These are phyloP conservation scores for Orychophragmus violaceus DNA, from an alignment of 345 rosid genomes.

Conservation along the genomic window DNA sequence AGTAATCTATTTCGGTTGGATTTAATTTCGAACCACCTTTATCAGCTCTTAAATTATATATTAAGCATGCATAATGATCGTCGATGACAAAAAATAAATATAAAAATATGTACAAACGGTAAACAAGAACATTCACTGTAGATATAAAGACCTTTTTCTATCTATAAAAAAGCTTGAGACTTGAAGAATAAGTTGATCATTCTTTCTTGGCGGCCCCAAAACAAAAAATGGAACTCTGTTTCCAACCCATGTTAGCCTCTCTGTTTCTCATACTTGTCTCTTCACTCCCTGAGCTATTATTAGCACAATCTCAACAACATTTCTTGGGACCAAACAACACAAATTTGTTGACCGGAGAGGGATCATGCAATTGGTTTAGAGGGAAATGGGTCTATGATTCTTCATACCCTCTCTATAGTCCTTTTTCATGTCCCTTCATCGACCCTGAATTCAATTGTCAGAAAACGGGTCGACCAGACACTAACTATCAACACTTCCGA, in stretches of 20 bases:
- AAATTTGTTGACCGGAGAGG: slow-evolving; percentile 1
- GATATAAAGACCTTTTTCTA: background rate
- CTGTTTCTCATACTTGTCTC: slow-evolving; percentile 24
- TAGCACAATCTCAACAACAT: slow-evolving; percentile 25
- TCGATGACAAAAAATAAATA: background rate
- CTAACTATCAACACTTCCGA: slow-evolving; percentile 53
- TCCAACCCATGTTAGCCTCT: slow-evolving; percentile 23
- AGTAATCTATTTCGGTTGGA: background rate
- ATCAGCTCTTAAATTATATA: slow-evolving; percentile 4
- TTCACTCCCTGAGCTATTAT: slow-evolving; percentile 6
- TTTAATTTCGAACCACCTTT: background rate
- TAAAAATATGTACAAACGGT: background rate
- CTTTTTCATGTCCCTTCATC: slow-evolving; percentile 62
- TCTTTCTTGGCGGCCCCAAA: slow-evolving; percentile 11
- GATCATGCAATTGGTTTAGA: slow-evolving; percentile 44
- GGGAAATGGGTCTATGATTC: slow-evolving; percentile 73
- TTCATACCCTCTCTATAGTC: slow-evolving; percentile 60
- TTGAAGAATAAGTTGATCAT: slow-evolving; percentile 24
- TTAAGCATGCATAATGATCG: slow-evolving; percentile 26
- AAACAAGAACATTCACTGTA: slow-evolving; percentile 9
- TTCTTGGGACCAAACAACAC: slow-evolving; percentile 26
- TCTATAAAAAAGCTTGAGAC: slow-evolving; percentile 21
- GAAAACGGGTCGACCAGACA: slow-evolving; percentile 71
- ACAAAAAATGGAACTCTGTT: slow-evolving; percentile 19
- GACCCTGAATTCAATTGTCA: slow-evolving; percentile 67